Conservation (phyloP, 441 rosid species). For the Euphorbia celastroides region DNA sequence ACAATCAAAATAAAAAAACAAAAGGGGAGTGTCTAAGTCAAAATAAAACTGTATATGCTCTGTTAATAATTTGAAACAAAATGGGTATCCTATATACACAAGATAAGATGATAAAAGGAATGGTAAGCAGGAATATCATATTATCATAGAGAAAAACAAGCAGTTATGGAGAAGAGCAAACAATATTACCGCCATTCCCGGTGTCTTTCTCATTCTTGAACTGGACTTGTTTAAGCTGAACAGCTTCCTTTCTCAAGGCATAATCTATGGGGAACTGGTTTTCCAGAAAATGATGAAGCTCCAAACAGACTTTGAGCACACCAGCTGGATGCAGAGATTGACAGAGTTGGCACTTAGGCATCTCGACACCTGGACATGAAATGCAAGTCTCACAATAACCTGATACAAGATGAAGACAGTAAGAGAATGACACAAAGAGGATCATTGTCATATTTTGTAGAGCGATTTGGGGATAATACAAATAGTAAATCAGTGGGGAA, state of each 20-base stretch:
- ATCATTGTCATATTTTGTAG: background rate
- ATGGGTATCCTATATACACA: background rate
- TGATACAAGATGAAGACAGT: conserved; percentile 21
- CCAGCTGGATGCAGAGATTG: conserved; percentile 50
- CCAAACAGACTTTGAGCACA: conserved; percentile 59
- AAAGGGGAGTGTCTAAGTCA: no score
- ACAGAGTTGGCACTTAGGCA: conserved; percentile 61
- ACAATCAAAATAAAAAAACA: no score
- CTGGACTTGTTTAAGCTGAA: conserved; percentile 30
- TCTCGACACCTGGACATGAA: conserved; percentile 24
- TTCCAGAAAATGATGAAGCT: conserved; percentile 54
- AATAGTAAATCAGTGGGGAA: background rate
- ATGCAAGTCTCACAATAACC: conserved; percentile 70
- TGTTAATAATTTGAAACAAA: no score
- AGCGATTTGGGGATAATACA: background rate
- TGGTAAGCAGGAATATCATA: background rate
- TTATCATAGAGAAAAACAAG: background rate
- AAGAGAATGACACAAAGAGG: background rate
- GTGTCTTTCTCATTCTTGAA: conserved; percentile 7
- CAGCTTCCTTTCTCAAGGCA: conserved; percentile 38
- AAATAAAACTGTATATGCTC: no score
- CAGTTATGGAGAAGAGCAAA: background rate
- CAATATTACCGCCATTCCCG: conserved; percentile 17
- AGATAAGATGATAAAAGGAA: background rate
- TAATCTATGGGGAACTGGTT: conserved; percentile 52